Base-by-base conservation (phyloP, 208 protist species). In the Angomonas deanei region DNA sequence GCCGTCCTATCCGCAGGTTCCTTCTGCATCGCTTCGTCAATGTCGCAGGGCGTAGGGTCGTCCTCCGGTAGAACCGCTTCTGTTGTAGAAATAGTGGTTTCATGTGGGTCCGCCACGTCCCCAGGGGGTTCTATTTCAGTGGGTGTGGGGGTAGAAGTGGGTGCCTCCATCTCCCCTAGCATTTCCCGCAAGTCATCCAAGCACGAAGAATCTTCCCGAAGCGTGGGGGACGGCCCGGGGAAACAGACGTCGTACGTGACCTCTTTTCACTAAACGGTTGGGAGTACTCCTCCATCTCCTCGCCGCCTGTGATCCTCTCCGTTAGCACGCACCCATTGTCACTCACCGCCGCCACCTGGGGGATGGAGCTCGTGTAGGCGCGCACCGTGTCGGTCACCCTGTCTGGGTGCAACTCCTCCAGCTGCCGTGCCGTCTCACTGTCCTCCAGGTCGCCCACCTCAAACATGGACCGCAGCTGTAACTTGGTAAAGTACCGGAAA, bases 391-490 rank as follows among this genome's bases (percentile, higher is more conserved):
- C 34, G 27, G 21, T 54, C 36, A 88, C 73, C 24, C 49, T 58
- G 54, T 59, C 70, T 0, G 86, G 83, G 57, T 93, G 81, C 38
- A 93, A 58, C 39, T 33, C 17, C 48, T 60, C 71, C 47, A 92
- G 78, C 63, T 94, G 88, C 56, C 54, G 64, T 19, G 88, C 88
- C 3, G 88, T 94, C 61, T 81, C 78, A 38, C 80, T 87, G 21
- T 31, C 38, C 13, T 74, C 56, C 0, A 80, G 48, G 32, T 78
- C 61, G 30, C 84, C 82, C 15, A 85, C 53, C 11, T 69, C 74
- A 65, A 94, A 91, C 84, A 94, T 94, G 61, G 62, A 80, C 33
- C 85, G 80, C 66, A 94, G 79, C 70, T 94, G 85, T 59, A 85
- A 47, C 24, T 71, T 80, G 1, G 88, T 94, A 61, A 94, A 94